Conservation (phyloP, 371 early-diverging fungal species). For the Mucor lusitanicus region DNA sequence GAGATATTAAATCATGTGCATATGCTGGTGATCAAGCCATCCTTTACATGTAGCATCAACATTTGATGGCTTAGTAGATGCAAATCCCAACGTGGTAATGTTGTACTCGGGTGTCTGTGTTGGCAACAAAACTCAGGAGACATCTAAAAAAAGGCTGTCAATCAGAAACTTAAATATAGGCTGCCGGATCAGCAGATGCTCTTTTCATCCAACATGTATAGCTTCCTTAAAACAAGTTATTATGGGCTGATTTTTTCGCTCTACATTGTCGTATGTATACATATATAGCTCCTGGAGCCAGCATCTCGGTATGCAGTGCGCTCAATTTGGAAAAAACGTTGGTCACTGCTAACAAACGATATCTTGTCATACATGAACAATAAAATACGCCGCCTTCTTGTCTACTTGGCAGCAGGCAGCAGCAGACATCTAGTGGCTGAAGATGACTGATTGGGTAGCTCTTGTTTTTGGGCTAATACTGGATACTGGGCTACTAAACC, state of each 20-base stretch:
- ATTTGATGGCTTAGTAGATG: no score
- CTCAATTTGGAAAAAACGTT: background rate
- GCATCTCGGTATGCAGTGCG: background rate
- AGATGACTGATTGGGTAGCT: background rate
- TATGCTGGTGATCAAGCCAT: background rate
- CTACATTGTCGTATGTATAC: background rate
- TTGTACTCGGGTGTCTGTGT: no score
- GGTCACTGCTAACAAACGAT: background rate
- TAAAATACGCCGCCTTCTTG: background rate
- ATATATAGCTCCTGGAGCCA: background rate
- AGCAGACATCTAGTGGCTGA: background rate
- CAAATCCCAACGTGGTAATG: no score
- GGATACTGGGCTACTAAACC: no score
- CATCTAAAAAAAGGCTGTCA: no score
- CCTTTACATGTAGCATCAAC: background rate
- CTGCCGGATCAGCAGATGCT: no score
- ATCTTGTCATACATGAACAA: background rate
- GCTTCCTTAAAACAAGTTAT: no score
- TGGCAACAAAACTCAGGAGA: no score
- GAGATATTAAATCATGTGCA: background rate
- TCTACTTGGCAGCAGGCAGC: conserved; percentile 1
- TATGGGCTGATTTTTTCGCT: background rate
- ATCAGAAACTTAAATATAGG: no score
- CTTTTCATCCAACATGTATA: no score
- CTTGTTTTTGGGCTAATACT: background rate